phyloP scores from a whole-genome alignment of 73 alveolate genomes.

The Paramecium bursaria region DNA sequence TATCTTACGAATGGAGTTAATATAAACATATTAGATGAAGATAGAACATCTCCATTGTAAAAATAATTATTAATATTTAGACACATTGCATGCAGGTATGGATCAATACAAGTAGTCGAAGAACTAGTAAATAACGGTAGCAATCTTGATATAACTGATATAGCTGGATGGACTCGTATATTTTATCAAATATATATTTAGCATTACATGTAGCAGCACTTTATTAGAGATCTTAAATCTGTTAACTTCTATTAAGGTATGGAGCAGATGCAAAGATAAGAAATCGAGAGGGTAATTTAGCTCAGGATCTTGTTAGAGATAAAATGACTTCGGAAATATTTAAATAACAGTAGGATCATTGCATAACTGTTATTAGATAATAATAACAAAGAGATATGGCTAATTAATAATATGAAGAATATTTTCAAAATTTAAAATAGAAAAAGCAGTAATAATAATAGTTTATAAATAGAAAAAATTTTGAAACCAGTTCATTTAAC shows the following conservation, averaged over 20 bases:
- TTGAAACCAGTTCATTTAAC: neutral
- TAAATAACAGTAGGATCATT: neutral
- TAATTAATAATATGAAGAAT: slow-evolving; percentile 23
- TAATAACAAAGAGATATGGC: neutral
- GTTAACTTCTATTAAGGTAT: slow-evolving; percentile 29
- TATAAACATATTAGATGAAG: slow-evolving; percentile 85
- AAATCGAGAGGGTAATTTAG: slow-evolving; percentile 69
- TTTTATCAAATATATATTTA: neutral
- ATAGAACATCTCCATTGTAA: slow-evolving; percentile 83
- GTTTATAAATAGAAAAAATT: neutral
- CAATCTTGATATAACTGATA: slow-evolving; percentile 81
- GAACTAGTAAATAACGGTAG: slow-evolving; percentile 82
- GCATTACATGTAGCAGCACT: slow-evolving; percentile 70
- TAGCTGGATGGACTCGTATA: slow-evolving; percentile 87
- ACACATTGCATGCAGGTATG: slow-evolving; percentile 82
- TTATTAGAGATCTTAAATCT: slow-evolving; percentile 64
- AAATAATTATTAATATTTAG: neutral
- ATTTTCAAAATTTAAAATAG: neutral
- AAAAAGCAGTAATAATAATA: slow-evolving; percentile 1
- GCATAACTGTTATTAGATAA: neutral
- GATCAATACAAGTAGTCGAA: slow-evolving; percentile 80
- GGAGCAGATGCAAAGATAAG: slow-evolving; percentile 66
- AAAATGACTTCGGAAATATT: slow-evolving; percentile 69
- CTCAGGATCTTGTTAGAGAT: slow-evolving; percentile 68
- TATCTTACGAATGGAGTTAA: slow-evolving; percentile 79